Evolutionary conservation across 2,329 filamentous ascomycete species (phyloP).

Genomic region (Aureobasidium melanogenum): DNA sequence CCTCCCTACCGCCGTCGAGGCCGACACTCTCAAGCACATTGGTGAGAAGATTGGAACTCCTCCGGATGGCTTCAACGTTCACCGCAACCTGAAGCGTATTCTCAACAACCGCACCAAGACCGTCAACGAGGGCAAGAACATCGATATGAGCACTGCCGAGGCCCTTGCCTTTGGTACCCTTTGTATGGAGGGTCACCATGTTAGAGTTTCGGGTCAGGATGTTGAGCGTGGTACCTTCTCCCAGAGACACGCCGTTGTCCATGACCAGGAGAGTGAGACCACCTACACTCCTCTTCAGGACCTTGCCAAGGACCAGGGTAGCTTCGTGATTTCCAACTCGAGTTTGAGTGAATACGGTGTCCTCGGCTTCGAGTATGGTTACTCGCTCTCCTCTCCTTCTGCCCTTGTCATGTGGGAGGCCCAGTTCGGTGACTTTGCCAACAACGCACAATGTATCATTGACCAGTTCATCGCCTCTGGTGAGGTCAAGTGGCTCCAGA

Average conservation of each 20-base stretch:
- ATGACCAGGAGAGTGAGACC: conserved; percentile 90
- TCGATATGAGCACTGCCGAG: conserved; percentile 96
- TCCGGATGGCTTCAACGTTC: conserved; percentile 79
- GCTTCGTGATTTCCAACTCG: conserved; percentile 95
- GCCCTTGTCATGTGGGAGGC: conserved; percentile 99
- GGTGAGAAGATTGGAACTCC: conserved; percentile 67
- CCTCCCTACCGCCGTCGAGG: conserved; percentile 72
- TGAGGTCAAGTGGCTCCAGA: conserved; percentile 97
- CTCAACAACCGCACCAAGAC: conserved; percentile 83
- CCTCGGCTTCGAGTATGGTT: conserved; percentile 97
- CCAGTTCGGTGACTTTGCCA: conserved; percentile 98
- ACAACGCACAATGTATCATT: conserved; percentile 98
- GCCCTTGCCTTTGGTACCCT: conserved; percentile 89
- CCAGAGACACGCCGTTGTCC: conserved; percentile 91
- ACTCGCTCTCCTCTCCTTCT: conserved; percentile 93
- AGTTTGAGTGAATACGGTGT: conserved; percentile 66
- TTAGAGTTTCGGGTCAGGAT: conserved; percentile 96
- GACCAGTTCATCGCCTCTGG: conserved; percentile 98
- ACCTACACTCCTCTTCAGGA: conserved; percentile 91
- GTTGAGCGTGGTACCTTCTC: conserved; percentile 99
- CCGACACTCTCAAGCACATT: conserved; percentile 68
- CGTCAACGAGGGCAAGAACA: conserved; percentile 82
- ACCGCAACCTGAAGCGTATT: conserved; percentile 97
- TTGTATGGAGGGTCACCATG: conserved; percentile 88
- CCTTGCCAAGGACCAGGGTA: conserved; percentile 82